phyloP scores from a whole-genome alignment of 495 filamentous ascomycete genomes.

The Penicillium coprophilum region DNA sequence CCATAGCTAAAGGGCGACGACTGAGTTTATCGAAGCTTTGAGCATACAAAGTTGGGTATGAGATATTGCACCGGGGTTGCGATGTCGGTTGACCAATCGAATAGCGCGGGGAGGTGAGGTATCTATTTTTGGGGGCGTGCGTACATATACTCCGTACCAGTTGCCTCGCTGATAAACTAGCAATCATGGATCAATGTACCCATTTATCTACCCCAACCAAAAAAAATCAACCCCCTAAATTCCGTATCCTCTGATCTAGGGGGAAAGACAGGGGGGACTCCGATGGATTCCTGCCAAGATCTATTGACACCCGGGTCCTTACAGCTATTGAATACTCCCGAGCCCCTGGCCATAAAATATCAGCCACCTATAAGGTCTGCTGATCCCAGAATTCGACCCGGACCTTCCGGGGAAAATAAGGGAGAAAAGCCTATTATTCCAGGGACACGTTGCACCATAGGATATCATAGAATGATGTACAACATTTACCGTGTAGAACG shows the following conservation, averaged over 20 bases:
- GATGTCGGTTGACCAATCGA: neutral
- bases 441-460: constrained; percentile 8
- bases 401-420: neutral
- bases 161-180: neutral
- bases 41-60: neutral
- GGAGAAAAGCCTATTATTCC: neutral
- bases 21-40: constrained; percentile 21
- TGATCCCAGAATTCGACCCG: constrained; percentile 4
- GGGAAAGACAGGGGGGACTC: constrained; percentile 1
- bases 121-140: neutral
- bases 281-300: constrained; percentile 7
- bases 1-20: constrained; percentile 29
- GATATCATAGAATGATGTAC: neutral
- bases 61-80: neutral
- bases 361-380: constrained; percentile 2
- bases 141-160: too few relatives aligned
- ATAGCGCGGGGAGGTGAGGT: neutral
- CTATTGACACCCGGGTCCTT: constrained; percentile 3
- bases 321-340: constrained; percentile 1
- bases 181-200: neutral
- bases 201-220: neutral
- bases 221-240: neutral
- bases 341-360: neutral
- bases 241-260: neutral
- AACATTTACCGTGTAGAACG: constrained; percentile 7